Evolutionary conservation across 306 rosid genomes (phyloP), one percentile per base, ranked within the genome.

Genomic region (Coriaria nepalensis): DNA sequence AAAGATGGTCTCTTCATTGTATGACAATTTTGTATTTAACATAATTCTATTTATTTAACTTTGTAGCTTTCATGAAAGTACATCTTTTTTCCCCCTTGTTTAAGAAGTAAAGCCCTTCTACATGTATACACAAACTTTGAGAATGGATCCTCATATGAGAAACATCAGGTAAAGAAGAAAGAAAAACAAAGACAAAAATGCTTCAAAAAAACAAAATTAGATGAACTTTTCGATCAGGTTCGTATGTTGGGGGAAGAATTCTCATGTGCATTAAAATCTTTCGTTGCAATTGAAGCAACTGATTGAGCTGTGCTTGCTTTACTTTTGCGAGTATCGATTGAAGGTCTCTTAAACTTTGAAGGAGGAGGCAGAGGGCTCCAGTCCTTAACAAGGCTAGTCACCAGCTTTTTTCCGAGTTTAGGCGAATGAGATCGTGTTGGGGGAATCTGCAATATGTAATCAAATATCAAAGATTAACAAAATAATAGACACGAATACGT

Each of bases 221-320:
- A 7, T 40, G 40, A 13, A 32, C 2, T 5, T 39, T 34, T 20
- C 29, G 29, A 47, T 77, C 64, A 74, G 43, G 43, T 65, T 65
- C 68, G 88, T 66, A 87, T 73, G 59, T 83, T 78, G 57, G 94
- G 96, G 55, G 93, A 78, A 48, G 70, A 67, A 66, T 87, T 87
- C 67, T 87, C 96, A 46, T 46, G 64, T 13, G 75, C 68, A 65
- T 52, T 70, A 61, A 11, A 20, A 20, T 20, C 29, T 53, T 73
- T 83, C 35, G 37, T 53, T 6, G 57, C 47, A 33, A 52, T 44
- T 50, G 85, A 60, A 58, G 59, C 63, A 51, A 58, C 51, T 13
- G 80, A 64, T 50, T 14, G 63, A 52, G 65, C 56, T 29, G 43
- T 57, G 36, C 65, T 43, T 54, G 35, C 62, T 50, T 58, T 62